Conservation (phyloP, 2,329 filamentous ascomycete genomes). For the Cytospora paraplurivora region DNA sequence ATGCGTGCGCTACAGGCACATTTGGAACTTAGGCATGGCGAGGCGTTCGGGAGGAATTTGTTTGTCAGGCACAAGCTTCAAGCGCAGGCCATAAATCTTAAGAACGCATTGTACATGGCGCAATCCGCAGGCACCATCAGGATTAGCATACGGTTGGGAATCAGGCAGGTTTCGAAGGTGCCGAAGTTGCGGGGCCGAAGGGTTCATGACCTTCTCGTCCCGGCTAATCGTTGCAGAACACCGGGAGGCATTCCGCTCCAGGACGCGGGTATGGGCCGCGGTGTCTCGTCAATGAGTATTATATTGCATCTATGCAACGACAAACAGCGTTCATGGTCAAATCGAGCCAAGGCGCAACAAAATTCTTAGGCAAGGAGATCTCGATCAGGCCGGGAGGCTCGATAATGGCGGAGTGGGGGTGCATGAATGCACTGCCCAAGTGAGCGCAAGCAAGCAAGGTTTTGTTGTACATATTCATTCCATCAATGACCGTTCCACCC, state of each 20-base stretch:
- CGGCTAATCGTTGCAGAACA: background rate
- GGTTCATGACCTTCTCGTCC: background rate
- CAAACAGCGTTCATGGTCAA: background rate
- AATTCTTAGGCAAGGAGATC: background rate
- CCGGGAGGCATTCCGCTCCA: background rate
- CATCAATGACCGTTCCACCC: background rate
- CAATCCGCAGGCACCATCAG: background rate
- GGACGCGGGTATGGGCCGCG: background rate
- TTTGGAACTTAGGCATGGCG: constrained; percentile 18
- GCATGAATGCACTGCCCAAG: background rate
- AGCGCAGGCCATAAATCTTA: constrained; percentile 6
- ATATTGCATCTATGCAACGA: background rate
- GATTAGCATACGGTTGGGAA: background rate
- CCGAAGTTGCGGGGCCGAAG: background rate
- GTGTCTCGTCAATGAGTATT: background rate
- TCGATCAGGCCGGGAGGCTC: background rate
- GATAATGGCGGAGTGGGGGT: background rate
- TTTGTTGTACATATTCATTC: background rate
- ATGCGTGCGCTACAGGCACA: background rate
- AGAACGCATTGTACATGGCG: background rate
- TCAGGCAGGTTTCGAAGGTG: background rate
- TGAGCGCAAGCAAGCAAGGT: background rate
- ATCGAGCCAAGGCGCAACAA: background rate
- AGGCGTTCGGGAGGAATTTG: constrained; percentile 15
- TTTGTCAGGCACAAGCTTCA: background rate